phyloP scores from a whole-genome alignment of 129 eudicot genomes.

The Daucus carota region DH1_v3.0 NC_030382.2:52840001-52840500 shows the following conservation, averaged over 20 bases:
- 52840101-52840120: not conserved
- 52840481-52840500: not conserved
- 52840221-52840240: slow-evolving; percentile 8
- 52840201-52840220: slow-evolving; percentile 11
- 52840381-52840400: not conserved
- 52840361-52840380: not conserved
- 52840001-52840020: not conserved
- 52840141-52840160: not conserved
- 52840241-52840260: not conserved
- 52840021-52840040: not conserved
- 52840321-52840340: not conserved
- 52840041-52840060: not conserved
- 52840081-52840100: not conserved
- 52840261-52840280: not conserved
- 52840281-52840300: not conserved
- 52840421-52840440: not conserved
- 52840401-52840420: not conserved
- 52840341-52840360: not conserved
- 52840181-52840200: not conserved
- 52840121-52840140: not conserved
- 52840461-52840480: not conserved
- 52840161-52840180: too few species aligned
- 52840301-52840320: not conserved
- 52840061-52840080: not conserved
- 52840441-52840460: not conserved